Evolutionary conservation across 257 asterid genomes (phyloP), one percentile per base, ranked within the genome.

Genomic region (Euphrasia confusa): DNA sequence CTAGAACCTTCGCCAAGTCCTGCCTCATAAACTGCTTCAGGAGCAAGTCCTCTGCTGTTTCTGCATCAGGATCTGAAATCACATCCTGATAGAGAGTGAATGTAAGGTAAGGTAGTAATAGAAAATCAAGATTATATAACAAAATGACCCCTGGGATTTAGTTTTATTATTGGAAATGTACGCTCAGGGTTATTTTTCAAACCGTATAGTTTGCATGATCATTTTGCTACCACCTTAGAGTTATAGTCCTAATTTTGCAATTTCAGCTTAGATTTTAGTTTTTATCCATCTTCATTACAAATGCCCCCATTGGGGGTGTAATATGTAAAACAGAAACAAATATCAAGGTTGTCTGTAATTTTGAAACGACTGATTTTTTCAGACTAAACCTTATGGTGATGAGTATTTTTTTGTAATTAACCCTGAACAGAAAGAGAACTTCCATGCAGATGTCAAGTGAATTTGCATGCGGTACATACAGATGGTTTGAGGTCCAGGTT

Each of bases 21-120:
- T 84, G 78, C 79, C 73, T 86, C 95, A 88, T 88, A 3, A 84
- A 80, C 70, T 88, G 85, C 77, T 86, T 86, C 27, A 78, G 79
- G 64, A 92, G 80, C 71, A 81, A 26, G 35, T 92, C 95, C 75
- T 92, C 98, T 2, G 89, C 10, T 59, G 95, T 78, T 73, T 86
- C 93, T 47, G 90, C 95, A 37, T 92, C 89, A 48, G 97, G 97
- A 69, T 92, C 95, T 2, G 98, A 64, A 17, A 86, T 82, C 66
- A 89, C 82, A 28, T 92, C 98, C 97, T 92, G 77, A 4, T 28
- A 10, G 47, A n/a, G 50, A 40, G 64, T 15, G 1, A 9, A 30
- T 45, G 37, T 28, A 8, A 63, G 63, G 48, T 33, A 21, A 21
- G 24, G 24, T 21, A 1, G 10, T 32, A 27, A 9, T 50, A 14